Evolutionary conservation across 495 filamentous ascomycete species (phyloP), one percentile per base, ranked within the genome.

Genomic region (Oleoguttula mirabilis): DNA sequence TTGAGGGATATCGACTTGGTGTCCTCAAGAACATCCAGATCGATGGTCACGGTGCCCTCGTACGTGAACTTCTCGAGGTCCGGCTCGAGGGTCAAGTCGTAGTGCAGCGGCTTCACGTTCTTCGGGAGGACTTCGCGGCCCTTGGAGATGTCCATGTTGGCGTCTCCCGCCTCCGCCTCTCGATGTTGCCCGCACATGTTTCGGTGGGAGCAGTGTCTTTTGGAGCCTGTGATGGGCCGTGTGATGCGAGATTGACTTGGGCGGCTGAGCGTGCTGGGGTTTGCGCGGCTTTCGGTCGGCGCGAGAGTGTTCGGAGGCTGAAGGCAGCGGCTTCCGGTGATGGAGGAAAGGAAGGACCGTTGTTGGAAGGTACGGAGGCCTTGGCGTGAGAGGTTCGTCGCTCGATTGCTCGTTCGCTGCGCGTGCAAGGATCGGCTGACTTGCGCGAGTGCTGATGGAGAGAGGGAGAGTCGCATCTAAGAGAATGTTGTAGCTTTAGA

Each of bases 1-100:
- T 98, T 93, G 48, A 98, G 74, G 25, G 85, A 77, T 55, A 98
- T 79, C 19, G 83, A 85, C 50, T 69, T 84, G 48, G 84, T 82
- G 51, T 90, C 82, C 57, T 94, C 84, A 43, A 70, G 68, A 25
- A 95, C 80, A 56, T 94, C 80, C 54, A 98, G 75, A 51, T 80
- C 72, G 55, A 86, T 79, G 20, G 69, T 62, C 10, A 82, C 78
- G 38, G 64, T 74, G 28, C 81, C 81, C 31, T 82, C 64, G 57
- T 81, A 86, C 33, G 69, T 80, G 56, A 82, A 75, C 42, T 71
- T 76, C 41, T 72, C 63, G 47, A 86, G 72, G 61, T 84, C 66
- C 39, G 81, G 81, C 65, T 86, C 81, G 20, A 86, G 65, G 15
- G 75, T 79, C 36, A 86, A 63, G 58, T 80, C 68, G 60, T 86